Base-by-base conservation (phyloP, 495 filamentous ascomycete genomes). In the Penicillium cosmopolitanum region DNA sequence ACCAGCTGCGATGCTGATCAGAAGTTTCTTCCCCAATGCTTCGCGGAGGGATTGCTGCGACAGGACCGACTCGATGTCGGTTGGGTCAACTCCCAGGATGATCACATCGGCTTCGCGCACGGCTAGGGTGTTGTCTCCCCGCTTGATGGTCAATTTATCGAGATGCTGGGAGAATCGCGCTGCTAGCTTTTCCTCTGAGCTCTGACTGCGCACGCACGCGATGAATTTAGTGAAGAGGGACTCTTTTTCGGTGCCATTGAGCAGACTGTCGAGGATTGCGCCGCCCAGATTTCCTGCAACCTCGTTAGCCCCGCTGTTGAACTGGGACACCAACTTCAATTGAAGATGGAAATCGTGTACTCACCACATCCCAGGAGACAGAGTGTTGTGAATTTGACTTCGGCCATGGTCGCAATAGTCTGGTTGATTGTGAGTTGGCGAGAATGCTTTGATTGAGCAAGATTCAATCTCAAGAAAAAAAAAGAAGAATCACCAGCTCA, bases 1-100 rank as follows among this genome's bases (percentile, higher is more conserved):
- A 12, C 75, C 76, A 3, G 76, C 76, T n/a, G 70, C 75, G 10
- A 79, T 74, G 60, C 76, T 79, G 60, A 79, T 76, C 6, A 79
- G 42, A 23, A 79, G 63, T 38, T 77, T 79, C 1, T 55, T 23
- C 1, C 47, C 8, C 2, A 77, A 36, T 8, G 69, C 71, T 5
- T 69, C 63, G 8, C 54, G 50, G 13, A 77, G 38, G 0, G 61
- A 66, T 0, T 65, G 55, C 53, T 73, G 60, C 13, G 57, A 61
- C 12, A 79, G 43, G 3, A 66, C 64, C 1, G 28, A 47, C n/a
- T 66, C 51, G 18, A 76, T 67, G 11, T 71, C 68, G 19, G 61
- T 55, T 0, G 76, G 76, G 35, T 75, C 72, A 15, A 71, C 54
- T 18, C 66, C 73, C 2, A 79, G 62, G 6, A 79, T 68, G 6